Base-by-base conservation (phyloP, 1,139 yeast genomes). In the Yamadazyma sp. region DNA sequence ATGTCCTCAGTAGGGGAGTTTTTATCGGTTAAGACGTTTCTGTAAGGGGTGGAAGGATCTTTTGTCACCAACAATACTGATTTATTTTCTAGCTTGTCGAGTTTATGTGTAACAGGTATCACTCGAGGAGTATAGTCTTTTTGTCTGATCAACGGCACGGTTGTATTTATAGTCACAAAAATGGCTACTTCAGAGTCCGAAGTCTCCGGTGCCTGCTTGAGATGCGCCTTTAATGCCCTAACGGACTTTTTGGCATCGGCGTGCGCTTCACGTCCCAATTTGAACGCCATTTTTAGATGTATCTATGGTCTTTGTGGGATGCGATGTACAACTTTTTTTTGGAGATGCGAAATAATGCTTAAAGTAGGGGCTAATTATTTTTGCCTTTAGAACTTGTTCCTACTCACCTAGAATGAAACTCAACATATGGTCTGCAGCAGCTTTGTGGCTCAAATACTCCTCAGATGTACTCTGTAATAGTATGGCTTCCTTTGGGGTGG, bases 121-220 rank as follows among this genome's bases (percentile, higher is more conserved):
- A 85, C 77, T 46, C 91, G 62, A 3, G 91, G 88, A 1, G 77
- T 70, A 46, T 75, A 73, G 48, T 83, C 88, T 42, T 75, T 79
- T 17, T 65, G 50, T 31, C 64, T 60, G 4, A 77, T 58, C 15
- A 83, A 64, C 25, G 78, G 77, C 29, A 64, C 65, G 17, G 66
- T 68, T 16, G 81, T 73, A 50, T 79, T 80, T 38, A 85, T 66
- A 36, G 81, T 73, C 33, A 83, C 54, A 47, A 71, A 76, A 3
- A 84, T 51, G 2, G 72, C 68, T 14, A 7, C 12, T 9, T 48
- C 49, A 8, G 52, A 52, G 6, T 30, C 8, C 4, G 17, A 9
- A 5, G 27, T 3, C n/a, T 17, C 30, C 5, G 29, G 6, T 16
- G 28, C 38, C 9, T 14, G 11, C 5, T 44, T 45, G n/a, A 59